These are phyloP conservation scores for Colletotrichum destructivum DNA, from an alignment of 2,329 filamentous ascomycete species.

Conservation along the genomic window DNA sequence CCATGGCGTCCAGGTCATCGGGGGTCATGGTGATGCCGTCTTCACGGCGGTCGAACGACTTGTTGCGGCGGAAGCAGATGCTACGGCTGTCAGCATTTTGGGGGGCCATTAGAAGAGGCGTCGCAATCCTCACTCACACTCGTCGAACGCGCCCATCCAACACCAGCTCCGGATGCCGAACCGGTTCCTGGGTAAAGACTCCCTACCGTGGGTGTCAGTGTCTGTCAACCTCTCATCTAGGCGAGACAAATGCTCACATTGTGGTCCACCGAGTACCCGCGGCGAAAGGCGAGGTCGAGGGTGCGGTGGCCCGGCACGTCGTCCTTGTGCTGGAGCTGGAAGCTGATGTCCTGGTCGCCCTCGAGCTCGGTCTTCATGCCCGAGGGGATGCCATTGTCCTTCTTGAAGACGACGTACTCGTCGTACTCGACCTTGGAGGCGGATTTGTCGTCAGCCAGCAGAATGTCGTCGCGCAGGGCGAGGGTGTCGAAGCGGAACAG, in stretches of 20 bases:
- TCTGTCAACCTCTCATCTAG: too few species aligned
- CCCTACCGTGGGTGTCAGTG: slow-evolving; percentile 31
- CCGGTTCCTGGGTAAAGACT: slow-evolving; percentile 35
- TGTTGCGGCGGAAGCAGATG: slow-evolving; percentile 55
- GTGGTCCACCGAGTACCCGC: slow-evolving; percentile 49
- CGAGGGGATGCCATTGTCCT: slow-evolving; percentile 41
- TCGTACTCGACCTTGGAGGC: slow-evolving; percentile 55
- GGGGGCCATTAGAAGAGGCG: neutral
- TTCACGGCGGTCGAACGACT: slow-evolving; percentile 49
- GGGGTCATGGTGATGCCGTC: slow-evolving; percentile 56
- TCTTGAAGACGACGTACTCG: slow-evolving; percentile 56
- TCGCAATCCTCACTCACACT: slow-evolving; percentile 47
- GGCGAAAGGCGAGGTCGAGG: slow-evolving; percentile 53
- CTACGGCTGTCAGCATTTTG: slow-evolving; percentile 37
- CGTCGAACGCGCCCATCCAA: slow-evolving; percentile 55
- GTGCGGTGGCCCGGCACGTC: slow-evolving; percentile 50
- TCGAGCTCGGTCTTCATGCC: slow-evolving; percentile 28
- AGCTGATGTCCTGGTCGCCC: slow-evolving; percentile 42
- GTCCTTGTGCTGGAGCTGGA: slow-evolving; percentile 53
- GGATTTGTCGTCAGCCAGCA: slow-evolving; percentile 49
- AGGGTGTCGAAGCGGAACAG: slow-evolving; percentile 56
- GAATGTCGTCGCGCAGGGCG: slow-evolving; percentile 51
- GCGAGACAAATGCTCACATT: slow-evolving; percentile 41
- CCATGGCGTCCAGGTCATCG: slow-evolving; percentile 53
- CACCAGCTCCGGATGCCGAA: slow-evolving; percentile 26